Percentiles rank a stretch among this genome's conserved stretches.
These are phyloP conservation scores for Pseudofabraea citricarpa DNA, from an alignment of 2,329 filamentous ascomycete species.

Conservation along the genomic window DNA sequence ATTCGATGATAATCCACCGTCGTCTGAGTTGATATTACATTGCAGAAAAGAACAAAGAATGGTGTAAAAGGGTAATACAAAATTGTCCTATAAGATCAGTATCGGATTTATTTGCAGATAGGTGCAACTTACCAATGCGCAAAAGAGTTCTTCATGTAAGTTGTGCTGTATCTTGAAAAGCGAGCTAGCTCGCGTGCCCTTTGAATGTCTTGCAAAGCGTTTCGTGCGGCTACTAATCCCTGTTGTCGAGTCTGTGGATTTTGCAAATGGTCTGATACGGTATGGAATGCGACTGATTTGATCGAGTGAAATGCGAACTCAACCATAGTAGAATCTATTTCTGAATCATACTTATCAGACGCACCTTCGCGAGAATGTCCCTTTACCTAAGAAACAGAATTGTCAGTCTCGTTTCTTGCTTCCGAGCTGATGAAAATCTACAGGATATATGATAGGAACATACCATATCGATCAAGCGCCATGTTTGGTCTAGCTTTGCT, in stretches of 20 bases:
- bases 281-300: slow-evolving; percentile 7
- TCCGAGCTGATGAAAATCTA: neutral
- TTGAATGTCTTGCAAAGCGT: slow-evolving; percentile 5
- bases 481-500: slow-evolving; percentile 5
- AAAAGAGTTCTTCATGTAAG: slow-evolving; percentile 8
- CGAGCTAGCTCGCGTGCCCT: slow-evolving; percentile 2
- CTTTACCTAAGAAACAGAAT: neutral
- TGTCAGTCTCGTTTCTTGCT: neutral
- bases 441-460: neutral
- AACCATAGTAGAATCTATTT: slow-evolving; percentile 8
- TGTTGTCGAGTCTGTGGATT: slow-evolving; percentile 2
- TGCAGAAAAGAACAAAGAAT: slow-evolving; percentile 13
- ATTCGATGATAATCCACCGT: slow-evolving; percentile 4
- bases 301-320: slow-evolving; percentile 10
- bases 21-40: slow-evolving; percentile 5
- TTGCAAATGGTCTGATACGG: neutral
- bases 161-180: slow-evolving; percentile 6
- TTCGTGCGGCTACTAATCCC: slow-evolving; percentile 3
- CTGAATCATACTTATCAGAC: neutral
- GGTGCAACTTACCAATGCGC: slow-evolving; percentile 5
- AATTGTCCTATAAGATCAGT: slow-evolving; percentile 6
- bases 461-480: slow-evolving; percentile 4
- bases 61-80: slow-evolving; percentile 14
- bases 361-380: neutral
- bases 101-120: neutral